Percentiles rank a stretch among this genome's conserved stretches.
Conservation (phyloP, 2,329 filamentous ascomycete species). For the Fusarium sp. region DNA sequence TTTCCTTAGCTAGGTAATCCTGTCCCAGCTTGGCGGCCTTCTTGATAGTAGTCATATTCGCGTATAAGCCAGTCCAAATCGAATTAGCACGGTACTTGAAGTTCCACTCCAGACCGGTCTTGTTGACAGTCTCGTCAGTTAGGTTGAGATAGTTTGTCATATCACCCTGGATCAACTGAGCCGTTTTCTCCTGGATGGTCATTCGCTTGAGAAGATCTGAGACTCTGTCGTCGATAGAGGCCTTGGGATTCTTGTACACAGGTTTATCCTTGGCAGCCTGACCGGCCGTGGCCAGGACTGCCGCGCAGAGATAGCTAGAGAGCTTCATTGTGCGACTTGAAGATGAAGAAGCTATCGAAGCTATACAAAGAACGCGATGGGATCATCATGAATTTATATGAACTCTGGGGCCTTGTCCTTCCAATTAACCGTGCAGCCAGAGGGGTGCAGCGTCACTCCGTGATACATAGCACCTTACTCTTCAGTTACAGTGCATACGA, state of each 20-base stretch:
- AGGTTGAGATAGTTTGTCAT: slow-evolving; percentile 80
- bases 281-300: slow-evolving; percentile 42
- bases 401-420: slow-evolving; percentile 2
- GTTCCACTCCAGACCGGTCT: slow-evolving; percentile 74
- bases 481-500: slow-evolving; percentile 12
- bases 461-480: slow-evolving; percentile 4
- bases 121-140: slow-evolving; percentile 76
- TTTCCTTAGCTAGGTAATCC: slow-evolving; percentile 72
- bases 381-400: slow-evolving; percentile 33
- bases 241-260: slow-evolving; percentile 73
- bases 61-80: slow-evolving; percentile 79
- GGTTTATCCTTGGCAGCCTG: slow-evolving; percentile 51
- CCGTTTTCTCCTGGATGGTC: slow-evolving; percentile 80
- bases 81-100: slow-evolving; percentile 75
- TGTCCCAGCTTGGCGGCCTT: slow-evolving; percentile 74
- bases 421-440: slow-evolving; percentile 42
- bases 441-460: neutral
- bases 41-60: slow-evolving; percentile 73
- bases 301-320: slow-evolving; percentile 42
- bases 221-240: slow-evolving; percentile 73
- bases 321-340: slow-evolving; percentile 49
- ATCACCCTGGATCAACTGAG: slow-evolving; percentile 78
- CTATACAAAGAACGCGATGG: slow-evolving; percentile 5
- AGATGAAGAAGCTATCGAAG: slow-evolving; percentile 17
- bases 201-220: slow-evolving; percentile 77